These are phyloP conservation scores for Diplodia seriata DNA, from an alignment of 2,329 filamentous ascomycete genomes.

Conservation along the genomic window DNA sequence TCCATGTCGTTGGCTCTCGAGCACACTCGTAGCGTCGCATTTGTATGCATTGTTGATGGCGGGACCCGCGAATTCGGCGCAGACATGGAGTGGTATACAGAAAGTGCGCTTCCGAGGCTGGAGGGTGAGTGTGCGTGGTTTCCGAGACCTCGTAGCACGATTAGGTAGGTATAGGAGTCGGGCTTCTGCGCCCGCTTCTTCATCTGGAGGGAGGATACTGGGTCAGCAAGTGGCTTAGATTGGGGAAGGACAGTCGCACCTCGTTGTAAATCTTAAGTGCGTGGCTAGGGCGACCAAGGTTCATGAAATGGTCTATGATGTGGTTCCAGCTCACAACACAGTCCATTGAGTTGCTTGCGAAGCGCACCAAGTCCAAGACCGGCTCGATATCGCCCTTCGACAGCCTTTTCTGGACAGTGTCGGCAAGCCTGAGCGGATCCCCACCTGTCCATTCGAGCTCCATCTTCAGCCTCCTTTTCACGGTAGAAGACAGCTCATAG, in stretches of 20 bases:
- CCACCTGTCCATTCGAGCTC: slow-evolving; percentile 47
- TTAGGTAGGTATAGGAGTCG: slow-evolving; percentile 82
- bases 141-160: slow-evolving; percentile 78
- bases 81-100: slow-evolving; percentile 78
- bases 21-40: slow-evolving; percentile 86
- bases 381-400: slow-evolving; percentile 66
- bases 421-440: slow-evolving; percentile 76
- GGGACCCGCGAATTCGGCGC: slow-evolving; percentile 67
- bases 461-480: neutral
- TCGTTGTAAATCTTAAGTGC: slow-evolving; percentile 91
- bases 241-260: slow-evolving; percentile 53
- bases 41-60: slow-evolving; percentile 82
- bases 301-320: slow-evolving; percentile 74
- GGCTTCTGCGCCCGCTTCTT: slow-evolving; percentile 88
- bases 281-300: slow-evolving; percentile 63
- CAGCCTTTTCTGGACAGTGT: slow-evolving; percentile 69
- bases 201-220: slow-evolving; percentile 67
- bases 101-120: slow-evolving; percentile 72
- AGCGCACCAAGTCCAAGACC: slow-evolving; percentile 71
- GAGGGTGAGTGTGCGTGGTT: slow-evolving; percentile 62
- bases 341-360: slow-evolving; percentile 67
- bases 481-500: neutral
- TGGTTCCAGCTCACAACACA: slow-evolving; percentile 88
- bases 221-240: slow-evolving; percentile 27
- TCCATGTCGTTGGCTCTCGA: slow-evolving; percentile 77